These are phyloP conservation scores for Ilex aquifolium DNA, from an alignment of 257 asterid species.

Conservation along the genomic window DNA sequence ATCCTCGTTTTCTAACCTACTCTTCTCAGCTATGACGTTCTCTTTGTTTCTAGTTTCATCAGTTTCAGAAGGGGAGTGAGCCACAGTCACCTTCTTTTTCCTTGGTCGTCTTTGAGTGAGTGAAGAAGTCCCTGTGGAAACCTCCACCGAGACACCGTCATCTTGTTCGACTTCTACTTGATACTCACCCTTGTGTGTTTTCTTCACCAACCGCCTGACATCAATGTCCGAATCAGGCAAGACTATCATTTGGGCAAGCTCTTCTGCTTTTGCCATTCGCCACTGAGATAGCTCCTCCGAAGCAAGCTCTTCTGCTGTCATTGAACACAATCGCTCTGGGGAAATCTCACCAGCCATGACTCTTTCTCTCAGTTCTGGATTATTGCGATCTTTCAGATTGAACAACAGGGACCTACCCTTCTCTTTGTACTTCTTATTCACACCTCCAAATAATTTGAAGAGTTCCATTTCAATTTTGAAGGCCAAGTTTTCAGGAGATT, in stretches of 20 bases:
- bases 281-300: constrained; percentile 94
- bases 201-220: constrained; percentile 76
- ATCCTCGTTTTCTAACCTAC: constrained; percentile 47
- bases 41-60: constrained; percentile 38
- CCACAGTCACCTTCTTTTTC: constrained; percentile 13
- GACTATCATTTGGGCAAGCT: constrained; percentile 83
- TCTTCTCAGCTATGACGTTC: constrained; percentile 29
- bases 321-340: constrained; percentile 80
- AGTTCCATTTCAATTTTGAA: constrained; percentile 44
- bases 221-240: constrained; percentile 83
- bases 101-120: constrained; percentile 22
- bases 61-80: constrained; percentile 30
- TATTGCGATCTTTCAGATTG: constrained; percentile 86
- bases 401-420: constrained; percentile 92
- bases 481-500: constrained; percentile 34
- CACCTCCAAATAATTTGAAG: constrained; percentile 1
- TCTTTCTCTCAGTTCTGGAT: constrained; percentile 88
- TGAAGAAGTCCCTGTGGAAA: constrained; percentile 55
- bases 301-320: constrained; percentile 99
- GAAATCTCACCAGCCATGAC: constrained; percentile 82
- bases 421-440: constrained; percentile 93
- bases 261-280: constrained; percentile 96
- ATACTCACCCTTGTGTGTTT: constrained; percentile 98
- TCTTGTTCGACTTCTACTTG: constrained; percentile 80
- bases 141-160: constrained; percentile 51